Evolutionary conservation across 1,284 basidiomycete species (phyloP), one percentile per base, ranked within the genome.

Genomic region (Schizophyllum amplum): DNA sequence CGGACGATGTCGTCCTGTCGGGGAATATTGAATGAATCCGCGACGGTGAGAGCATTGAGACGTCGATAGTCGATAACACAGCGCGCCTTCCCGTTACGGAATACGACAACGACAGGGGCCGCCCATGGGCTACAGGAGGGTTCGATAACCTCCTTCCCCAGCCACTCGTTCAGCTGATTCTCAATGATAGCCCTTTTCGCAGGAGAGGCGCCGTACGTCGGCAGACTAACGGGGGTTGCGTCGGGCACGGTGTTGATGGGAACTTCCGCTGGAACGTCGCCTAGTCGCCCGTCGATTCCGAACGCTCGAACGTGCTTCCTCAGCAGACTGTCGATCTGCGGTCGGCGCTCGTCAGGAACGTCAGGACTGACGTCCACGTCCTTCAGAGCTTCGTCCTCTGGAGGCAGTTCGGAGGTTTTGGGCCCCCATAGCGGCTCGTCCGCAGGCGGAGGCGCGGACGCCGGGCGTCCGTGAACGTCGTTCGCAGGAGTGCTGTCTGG

Each of bases 21-120:
- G 1, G 68, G 68, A 54, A 71, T 60, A 13, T 67, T 68, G 55
- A 65, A 70, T 56, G 67, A 63, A 56, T 71, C 69, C 1, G 65
- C 57, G 1, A 65, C 64, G 5, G 63, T 64, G 5, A 62, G 51
- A 4, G 50, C 63, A 55, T 70, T 71, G 4, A 70, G 59, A 48
- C 62, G 69, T 59, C 49, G n/a, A 24, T 55, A 58, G 46, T 50
- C 56, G 4, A 55, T 24, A 22, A 46, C 42, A 11, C 11, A 11
- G 11, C n/a, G 42, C 11, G 42, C 11, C 42, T 55, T 24, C 21
- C 66, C n/a, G n/a, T n/a, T n/a, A n/a, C n/a, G n/a, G n/a, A n/a
- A n/a, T n/a, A n/a, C n/a, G n/a, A n/a, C n/a, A 65, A 69, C 7
- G 67, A 60, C 42, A 11, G 42, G 42, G n/a, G 42, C 42, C n/a